Percentiles rank a stretch among this genome's conserved stretches.
Evolutionary conservation across 345 rosid genomes (phyloP).

Genomic region (Linum lewisii): DNA sequence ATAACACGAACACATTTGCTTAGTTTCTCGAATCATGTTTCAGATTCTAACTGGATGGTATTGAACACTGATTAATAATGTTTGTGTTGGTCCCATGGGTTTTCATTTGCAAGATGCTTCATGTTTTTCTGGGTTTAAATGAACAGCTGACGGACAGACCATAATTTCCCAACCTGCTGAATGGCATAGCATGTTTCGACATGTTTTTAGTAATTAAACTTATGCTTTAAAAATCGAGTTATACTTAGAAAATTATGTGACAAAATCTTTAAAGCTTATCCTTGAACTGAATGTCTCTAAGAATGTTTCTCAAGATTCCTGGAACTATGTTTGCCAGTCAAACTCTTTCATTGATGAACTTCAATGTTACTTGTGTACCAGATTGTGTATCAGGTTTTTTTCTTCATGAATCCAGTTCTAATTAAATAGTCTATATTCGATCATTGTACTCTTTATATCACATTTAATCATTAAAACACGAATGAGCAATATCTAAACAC

Average conservation of each 20-base stretch:
- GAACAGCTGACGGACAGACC: conserved; percentile 94
- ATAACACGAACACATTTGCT: too few relatives aligned
- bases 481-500: too few relatives aligned
- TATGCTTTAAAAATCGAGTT: not conserved
- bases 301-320: conserved; percentile 80
- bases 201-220: not conserved
- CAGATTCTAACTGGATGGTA: too few relatives aligned
- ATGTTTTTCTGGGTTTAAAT: conserved; percentile 60
- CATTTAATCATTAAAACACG: too few relatives aligned
- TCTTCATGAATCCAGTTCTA: too few relatives aligned
- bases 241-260: not conserved
- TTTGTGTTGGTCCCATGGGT: too few relatives aligned
- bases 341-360: conserved; percentile 89
- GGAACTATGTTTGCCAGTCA: conserved; percentile 94
- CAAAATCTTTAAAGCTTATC: conserved; percentile 30
- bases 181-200: conserved; percentile 62
- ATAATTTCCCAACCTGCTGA: conserved; percentile 85
- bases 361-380: conserved; percentile 24
- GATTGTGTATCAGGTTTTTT: too few relatives aligned
- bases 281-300: conserved; percentile 54
- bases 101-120: too few relatives aligned
- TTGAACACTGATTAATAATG: too few relatives aligned
- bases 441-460: too few relatives aligned
- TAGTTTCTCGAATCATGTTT: too few relatives aligned
- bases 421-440: too few relatives aligned